These are phyloP conservation scores for Sporormia fimetaria DNA, from an alignment of 495 filamentous ascomycete species.

Conservation along the genomic window DNA sequence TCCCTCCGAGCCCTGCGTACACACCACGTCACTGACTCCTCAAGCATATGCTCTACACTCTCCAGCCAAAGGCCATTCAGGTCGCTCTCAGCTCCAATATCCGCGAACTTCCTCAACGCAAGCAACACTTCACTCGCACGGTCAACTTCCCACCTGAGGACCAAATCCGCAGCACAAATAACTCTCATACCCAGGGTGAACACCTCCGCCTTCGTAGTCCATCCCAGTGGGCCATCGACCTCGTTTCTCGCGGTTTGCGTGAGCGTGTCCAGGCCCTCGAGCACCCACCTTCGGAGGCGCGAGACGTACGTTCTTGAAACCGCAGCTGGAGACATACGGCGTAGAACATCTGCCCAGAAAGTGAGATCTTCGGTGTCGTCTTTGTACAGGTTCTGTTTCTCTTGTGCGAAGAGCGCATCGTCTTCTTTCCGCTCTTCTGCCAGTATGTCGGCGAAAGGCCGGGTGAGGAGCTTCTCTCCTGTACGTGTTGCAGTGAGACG, in stretches of 20 bases:
- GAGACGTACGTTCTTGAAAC: constrained; percentile 23
- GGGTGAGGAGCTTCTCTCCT: neutral
- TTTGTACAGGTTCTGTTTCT: constrained; percentile 84
- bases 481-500: constrained; percentile 19
- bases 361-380: constrained; percentile 62
- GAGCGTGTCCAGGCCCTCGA: constrained; percentile 44
- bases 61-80: constrained; percentile 22
- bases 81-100: constrained; percentile 4
- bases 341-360: constrained; percentile 48
- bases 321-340: constrained; percentile 19
- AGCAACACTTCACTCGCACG: constrained; percentile 7
- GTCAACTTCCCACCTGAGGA: constrained; percentile 24
- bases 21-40: constrained; percentile 2
- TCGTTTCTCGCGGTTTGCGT: constrained; percentile 30
- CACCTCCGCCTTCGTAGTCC: constrained; percentile 59
- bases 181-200: constrained; percentile 57
- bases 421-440: constrained; percentile 46
- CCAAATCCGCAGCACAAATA: constrained; percentile 37
- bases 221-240: constrained; percentile 56
- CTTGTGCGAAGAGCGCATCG: constrained; percentile 66
- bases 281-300: constrained; percentile 43
- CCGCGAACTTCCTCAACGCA: constrained; percentile 19
- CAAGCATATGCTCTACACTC: constrained; percentile 22
- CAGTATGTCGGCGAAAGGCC: constrained; percentile 39
- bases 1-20: neutral